Evolutionary conservation across 23 red algal genomes (phyloP).

Genomic region (Chondrus crispus): DNA sequence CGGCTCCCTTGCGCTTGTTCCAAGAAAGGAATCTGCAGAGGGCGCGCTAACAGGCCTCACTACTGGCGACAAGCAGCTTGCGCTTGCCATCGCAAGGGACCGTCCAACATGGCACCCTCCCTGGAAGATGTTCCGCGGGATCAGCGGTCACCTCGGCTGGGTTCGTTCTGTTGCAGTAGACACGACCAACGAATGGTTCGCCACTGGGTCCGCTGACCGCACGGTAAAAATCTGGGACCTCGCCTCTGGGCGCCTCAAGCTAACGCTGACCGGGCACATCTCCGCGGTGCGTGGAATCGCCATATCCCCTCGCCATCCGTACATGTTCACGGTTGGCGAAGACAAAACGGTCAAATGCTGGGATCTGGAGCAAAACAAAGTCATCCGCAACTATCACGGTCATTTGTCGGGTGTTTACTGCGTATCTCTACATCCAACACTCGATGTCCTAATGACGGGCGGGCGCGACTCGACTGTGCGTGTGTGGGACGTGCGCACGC

Average conservation of each 20-base stretch:
- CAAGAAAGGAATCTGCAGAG: neutral
- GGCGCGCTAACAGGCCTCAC: neutral
- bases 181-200: slow-evolving; percentile 86
- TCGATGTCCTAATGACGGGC: slow-evolving; percentile 83
- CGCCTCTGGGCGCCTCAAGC: slow-evolving; percentile 77
- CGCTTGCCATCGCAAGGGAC: slow-evolving; percentile 49
- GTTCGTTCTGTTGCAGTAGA: slow-evolving; percentile 79
- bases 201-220: slow-evolving; percentile 77
- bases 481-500: slow-evolving; percentile 91
- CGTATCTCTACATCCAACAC: slow-evolving; percentile 70
- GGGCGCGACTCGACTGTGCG: slow-evolving; percentile 80
- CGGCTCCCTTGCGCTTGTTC: neutral
- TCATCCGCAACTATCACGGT: slow-evolving; percentile 91
- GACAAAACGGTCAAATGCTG: slow-evolving; percentile 96
- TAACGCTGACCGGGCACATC: slow-evolving; percentile 92
- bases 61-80: neutral
- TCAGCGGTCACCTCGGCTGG: slow-evolving; percentile 87
- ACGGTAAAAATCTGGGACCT: slow-evolving; percentile 93
- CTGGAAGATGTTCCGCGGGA: slow-evolving; percentile 68
- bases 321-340: slow-evolving; percentile 91
- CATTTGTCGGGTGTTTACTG: slow-evolving; percentile 91
- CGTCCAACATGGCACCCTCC: slow-evolving; percentile 80
- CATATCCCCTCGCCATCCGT: slow-evolving; percentile 72
- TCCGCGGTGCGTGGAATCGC: slow-evolving; percentile 72
- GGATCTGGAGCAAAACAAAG: slow-evolving; percentile 93